A percentile compares a stretch with the other conserved stretches of the same genome.
Evolutionary conservation across 441 rosid genomes (phyloP).

Genomic region (Populus tomentosa): DNA sequence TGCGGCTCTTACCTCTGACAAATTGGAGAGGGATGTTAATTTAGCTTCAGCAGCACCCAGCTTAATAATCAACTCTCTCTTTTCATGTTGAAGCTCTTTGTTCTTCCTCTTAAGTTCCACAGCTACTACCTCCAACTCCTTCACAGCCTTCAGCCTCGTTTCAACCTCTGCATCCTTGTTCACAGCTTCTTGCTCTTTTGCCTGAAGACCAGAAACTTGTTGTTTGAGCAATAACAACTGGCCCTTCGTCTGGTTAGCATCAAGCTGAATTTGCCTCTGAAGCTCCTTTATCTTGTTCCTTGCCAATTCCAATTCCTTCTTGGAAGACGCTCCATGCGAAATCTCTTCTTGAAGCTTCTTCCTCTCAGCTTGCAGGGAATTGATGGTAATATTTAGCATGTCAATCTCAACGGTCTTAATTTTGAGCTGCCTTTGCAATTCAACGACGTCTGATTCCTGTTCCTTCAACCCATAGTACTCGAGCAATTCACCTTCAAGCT

Average conservation of each 20-base stretch:
- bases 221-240: constrained; percentile 87
- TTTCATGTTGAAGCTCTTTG: constrained; percentile 91
- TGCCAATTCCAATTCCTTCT: constrained; percentile 72
- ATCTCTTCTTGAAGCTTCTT: constrained; percentile 87
- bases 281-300: constrained; percentile 81
- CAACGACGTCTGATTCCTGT: constrained; percentile 68
- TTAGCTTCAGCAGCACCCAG: constrained; percentile 83
- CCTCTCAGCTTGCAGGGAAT: constrained; percentile 76
- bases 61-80: constrained; percentile 73
- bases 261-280: constrained; percentile 90
- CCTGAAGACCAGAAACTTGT: constrained; percentile 77
- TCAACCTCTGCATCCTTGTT: constrained; percentile 66
- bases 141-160: constrained; percentile 65
- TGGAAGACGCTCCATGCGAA: constrained; percentile 37
- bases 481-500: constrained; percentile 86
- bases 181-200: constrained; percentile 78
- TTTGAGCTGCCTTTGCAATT: constrained; percentile 85
- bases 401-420: constrained; percentile 88
- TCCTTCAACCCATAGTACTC: constrained; percentile 93
- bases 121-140: constrained; percentile 76
- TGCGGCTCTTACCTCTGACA: constrained; percentile 74
- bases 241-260: constrained; percentile 89
- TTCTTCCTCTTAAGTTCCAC: constrained; percentile 91
- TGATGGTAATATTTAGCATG: constrained; percentile 84
- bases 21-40: constrained; percentile 60